Evolutionary conservation across 345 rosid genomes (phyloP), one percentile per base, ranked within the genome.

Genomic region (Gossypium herbaceum): DNA sequence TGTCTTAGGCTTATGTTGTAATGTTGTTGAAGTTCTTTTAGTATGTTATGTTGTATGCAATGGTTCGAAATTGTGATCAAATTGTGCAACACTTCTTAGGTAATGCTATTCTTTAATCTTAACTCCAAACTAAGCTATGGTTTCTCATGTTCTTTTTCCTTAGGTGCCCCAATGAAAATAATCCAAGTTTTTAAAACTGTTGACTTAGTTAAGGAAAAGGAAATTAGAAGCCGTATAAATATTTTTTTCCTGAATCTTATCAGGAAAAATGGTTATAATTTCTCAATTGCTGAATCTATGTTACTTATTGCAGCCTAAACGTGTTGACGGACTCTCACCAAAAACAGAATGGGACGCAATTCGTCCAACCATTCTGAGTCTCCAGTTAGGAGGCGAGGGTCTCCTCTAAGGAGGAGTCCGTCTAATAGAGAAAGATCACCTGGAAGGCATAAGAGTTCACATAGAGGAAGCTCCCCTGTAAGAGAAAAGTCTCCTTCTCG

Each of bases 401-500:
- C 84, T 69, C 78, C 82, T 66, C 51, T 2, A 17, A 58, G 77
- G 66, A 76, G 75, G 72, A 78, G 77, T 25, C 70, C 76, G n/a
- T 58, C 75, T 24, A 13, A 56, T 45, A 47, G 68, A 73, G 76
- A 59, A 43, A 65, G 65, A 55, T 72, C 75, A 22, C 75, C 75
- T 12, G 55, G 15, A 24, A 22, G 41, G 15, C 75, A 44, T 16
- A 72, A 60, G 75, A 72, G 66, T 9, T 72, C 63, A 7, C 41
- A 39, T 20, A 72, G 47, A 45, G 66, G 65, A 56, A 72, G 52
- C 75, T 72, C 75, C 15, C 75, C 66, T 57, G 12, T 24, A 12
- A 22, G 82, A 66, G 86, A 85, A 55, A 80, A 81, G 52, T 86
- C 90, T 15, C 87, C 92, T 17, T 74, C 77, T 24, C 79, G 78